Conservation (phyloP, 2,329 filamentous ascomycete genomes). For the Magnaporthiopsis incrustans region DNA sequence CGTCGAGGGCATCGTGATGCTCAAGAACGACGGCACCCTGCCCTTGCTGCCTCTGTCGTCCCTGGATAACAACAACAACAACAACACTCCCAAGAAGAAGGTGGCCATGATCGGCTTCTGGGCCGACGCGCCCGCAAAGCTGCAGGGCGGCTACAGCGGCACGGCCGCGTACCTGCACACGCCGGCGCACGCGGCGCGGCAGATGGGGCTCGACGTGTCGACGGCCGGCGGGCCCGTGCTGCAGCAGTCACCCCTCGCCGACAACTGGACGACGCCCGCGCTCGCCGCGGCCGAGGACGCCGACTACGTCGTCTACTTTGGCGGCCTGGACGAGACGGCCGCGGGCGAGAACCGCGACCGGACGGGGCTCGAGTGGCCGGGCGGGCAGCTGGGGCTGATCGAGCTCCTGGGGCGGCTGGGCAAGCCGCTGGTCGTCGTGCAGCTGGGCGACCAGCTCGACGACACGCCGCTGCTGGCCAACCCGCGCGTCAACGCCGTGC, state of each 20-base stretch:
- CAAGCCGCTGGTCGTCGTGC: slow-evolving; percentile 42
- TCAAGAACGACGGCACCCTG: slow-evolving; percentile 47
- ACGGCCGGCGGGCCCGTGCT: slow-evolving; percentile 3
- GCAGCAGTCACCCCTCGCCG: slow-evolving; percentile 17
- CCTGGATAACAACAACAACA: slow-evolving; percentile 23
- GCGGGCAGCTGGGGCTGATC: slow-evolving; percentile 42
- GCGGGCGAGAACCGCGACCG: slow-evolving; percentile 47
- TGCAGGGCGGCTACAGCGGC: slow-evolving; percentile 54
- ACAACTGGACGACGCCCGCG: slow-evolving; percentile 25
- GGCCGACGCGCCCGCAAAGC: slow-evolving; percentile 46
- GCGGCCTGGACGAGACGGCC: slow-evolving; percentile 44
- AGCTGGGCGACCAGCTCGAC: slow-evolving; percentile 45
- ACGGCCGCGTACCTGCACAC: slow-evolving; percentile 45
- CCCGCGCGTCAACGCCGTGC: slow-evolving; percentile 37
- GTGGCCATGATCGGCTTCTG: slow-evolving; percentile 51
- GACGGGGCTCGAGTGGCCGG: slow-evolving; percentile 41
- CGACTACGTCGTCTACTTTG: slow-evolving; percentile 47
- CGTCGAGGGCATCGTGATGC: slow-evolving; percentile 35
- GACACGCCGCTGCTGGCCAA: slow-evolving; percentile 38
- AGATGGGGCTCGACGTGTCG: slow-evolving; percentile 11
- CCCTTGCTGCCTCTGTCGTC: slow-evolving; percentile 43
- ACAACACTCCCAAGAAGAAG: not conserved
- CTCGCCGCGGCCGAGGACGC: slow-evolving; percentile 31
- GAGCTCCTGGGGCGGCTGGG: slow-evolving; percentile 29
- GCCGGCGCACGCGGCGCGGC: slow-evolving; percentile 42